These are phyloP conservation scores for Haberlea rhodopensis DNA, from an alignment of 257 asterid genomes.

Conservation along the genomic window DNA sequence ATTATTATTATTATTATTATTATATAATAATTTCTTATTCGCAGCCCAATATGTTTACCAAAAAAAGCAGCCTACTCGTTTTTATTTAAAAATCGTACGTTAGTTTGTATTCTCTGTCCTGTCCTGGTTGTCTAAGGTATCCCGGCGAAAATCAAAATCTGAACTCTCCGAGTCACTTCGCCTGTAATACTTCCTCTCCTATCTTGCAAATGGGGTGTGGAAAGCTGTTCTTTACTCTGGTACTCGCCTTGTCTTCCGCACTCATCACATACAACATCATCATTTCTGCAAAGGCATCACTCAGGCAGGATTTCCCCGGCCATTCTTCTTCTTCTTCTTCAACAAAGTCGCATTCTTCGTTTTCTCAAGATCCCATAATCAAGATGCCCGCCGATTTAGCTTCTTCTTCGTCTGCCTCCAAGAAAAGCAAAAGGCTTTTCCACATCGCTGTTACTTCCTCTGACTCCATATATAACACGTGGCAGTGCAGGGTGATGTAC, in stretches of 20 bases:
- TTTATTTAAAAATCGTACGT: too few relatives aligned
- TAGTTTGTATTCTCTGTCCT: too few relatives aligned
- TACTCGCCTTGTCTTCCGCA: slow-evolving; percentile 68
- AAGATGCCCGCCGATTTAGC: slow-evolving; percentile 54
- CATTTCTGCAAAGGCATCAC: slow-evolving; percentile 83
- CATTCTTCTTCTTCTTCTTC: slow-evolving; percentile 37
- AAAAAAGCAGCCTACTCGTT: too few relatives aligned
- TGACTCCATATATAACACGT: slow-evolving; percentile 86
- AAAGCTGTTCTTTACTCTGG: slow-evolving; percentile 65
- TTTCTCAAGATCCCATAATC: slow-evolving; percentile 62
- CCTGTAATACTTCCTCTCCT: not conserved
- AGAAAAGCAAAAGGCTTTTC: slow-evolving; percentile 53
- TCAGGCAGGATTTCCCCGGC: slow-evolving; percentile 75
- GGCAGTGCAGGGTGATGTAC: slow-evolving; percentile 95
- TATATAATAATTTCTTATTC: too few relatives aligned
- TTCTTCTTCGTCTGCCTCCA: slow-evolving; percentile 18
- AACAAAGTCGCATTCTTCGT: not conserved
- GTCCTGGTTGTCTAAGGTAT: too few relatives aligned
- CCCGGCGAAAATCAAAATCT: not conserved
- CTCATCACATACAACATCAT: slow-evolving; percentile 87
- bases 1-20: too few relatives aligned
- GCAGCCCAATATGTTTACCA: too few relatives aligned
- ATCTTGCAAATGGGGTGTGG: slow-evolving; percentile 58
- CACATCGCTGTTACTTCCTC: slow-evolving; percentile 93
- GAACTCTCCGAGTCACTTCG: not conserved